Evolutionary conservation across 192 early-diverging fungal species (phyloP).

Genomic region (Funneliformis geosporum): DNA sequence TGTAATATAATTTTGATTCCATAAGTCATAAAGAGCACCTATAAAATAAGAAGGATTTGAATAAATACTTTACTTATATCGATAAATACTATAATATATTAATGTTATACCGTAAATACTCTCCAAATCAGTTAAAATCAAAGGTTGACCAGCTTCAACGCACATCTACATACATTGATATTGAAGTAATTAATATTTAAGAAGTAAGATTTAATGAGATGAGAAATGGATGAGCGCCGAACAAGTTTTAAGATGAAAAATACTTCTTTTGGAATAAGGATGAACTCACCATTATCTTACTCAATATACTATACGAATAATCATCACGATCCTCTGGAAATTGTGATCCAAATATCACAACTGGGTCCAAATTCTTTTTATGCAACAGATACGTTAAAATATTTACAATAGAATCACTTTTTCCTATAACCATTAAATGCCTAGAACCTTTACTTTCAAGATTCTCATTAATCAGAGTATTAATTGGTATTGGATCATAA

Average conservation of each 20-base stretch:
- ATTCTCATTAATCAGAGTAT: slow-evolving; percentile 18
- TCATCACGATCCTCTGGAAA: slow-evolving; percentile 31
- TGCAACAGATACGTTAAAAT: slow-evolving; percentile 25
- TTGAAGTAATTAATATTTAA: too few relatives aligned
- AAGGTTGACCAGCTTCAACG: slow-evolving; percentile 27
- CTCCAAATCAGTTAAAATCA: slow-evolving; percentile 22
- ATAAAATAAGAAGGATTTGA: neutral
- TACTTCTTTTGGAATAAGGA: too few relatives aligned
- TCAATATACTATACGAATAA: slow-evolving; percentile 33
- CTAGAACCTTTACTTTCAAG: slow-evolving; percentile 1
- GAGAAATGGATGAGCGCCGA: too few relatives aligned
- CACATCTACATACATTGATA: too few relatives aligned
- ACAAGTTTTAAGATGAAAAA: too few relatives aligned
- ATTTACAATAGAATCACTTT: slow-evolving; percentile 32
- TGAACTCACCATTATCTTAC: slow-evolving; percentile 31
- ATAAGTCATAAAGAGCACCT: slow-evolving; percentile 32
- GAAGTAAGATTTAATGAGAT: too few relatives aligned
- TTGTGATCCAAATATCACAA: slow-evolving; percentile 32
- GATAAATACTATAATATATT: too few relatives aligned
- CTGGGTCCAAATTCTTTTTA: slow-evolving; percentile 21
- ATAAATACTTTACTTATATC: too few relatives aligned
- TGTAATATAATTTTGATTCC: slow-evolving; percentile 36
- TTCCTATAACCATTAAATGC: slow-evolving; percentile 34
- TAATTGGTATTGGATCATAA: slow-evolving; percentile 18
- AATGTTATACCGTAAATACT: slow-evolving; percentile 19